phyloP scores from a whole-genome alignment of 2,329 filamentous ascomycete species.

The Dothideomycetidae sp. region DNA sequence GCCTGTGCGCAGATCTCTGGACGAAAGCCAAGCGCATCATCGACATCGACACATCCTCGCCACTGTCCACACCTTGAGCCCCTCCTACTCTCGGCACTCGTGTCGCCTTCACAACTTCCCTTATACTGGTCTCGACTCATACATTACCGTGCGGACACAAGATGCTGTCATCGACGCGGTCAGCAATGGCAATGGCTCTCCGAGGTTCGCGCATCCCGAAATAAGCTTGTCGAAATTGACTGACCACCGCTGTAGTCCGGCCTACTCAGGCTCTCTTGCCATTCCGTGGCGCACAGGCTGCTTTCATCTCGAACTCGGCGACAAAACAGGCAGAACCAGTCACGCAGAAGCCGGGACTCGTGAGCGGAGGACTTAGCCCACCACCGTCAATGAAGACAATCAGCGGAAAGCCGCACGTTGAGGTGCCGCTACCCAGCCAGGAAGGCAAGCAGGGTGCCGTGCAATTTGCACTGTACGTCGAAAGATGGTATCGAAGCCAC shows the following conservation, averaged over 20 bases:
- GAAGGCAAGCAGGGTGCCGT: conserved; percentile 65
- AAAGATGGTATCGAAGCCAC: neutral
- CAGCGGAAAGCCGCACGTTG: conserved; percentile 40
- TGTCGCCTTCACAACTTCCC: no score
- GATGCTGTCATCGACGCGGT: conserved; percentile 39
- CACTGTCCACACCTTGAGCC: conserved; percentile 2
- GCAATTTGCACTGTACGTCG: conserved; percentile 72
- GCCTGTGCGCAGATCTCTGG: neutral
- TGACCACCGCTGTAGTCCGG: conserved; percentile 39
- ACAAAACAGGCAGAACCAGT: conserved; percentile 48
- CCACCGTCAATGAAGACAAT: conserved; percentile 36
- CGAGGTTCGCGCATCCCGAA: conserved; percentile 31
- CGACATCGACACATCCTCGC: neutral
- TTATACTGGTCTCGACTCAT: no score
- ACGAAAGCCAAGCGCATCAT: conserved; percentile 7
- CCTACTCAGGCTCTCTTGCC: conserved; percentile 49
- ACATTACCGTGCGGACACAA: no score
- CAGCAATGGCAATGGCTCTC: conserved; percentile 39
- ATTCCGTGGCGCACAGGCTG: conserved; percentile 44
- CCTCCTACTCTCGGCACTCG: no score
- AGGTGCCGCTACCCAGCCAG: conserved; percentile 66
- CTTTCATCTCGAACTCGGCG: conserved; percentile 51
- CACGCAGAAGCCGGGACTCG: conserved; percentile 37
- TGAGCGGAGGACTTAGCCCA: conserved; percentile 39
- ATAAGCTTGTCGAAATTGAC: neutral